These are phyloP conservation scores for Aaosphaeria pasadenensis DNA, from an alignment of 2,329 filamentous ascomycete genomes.

Conservation along the genomic window DNA sequence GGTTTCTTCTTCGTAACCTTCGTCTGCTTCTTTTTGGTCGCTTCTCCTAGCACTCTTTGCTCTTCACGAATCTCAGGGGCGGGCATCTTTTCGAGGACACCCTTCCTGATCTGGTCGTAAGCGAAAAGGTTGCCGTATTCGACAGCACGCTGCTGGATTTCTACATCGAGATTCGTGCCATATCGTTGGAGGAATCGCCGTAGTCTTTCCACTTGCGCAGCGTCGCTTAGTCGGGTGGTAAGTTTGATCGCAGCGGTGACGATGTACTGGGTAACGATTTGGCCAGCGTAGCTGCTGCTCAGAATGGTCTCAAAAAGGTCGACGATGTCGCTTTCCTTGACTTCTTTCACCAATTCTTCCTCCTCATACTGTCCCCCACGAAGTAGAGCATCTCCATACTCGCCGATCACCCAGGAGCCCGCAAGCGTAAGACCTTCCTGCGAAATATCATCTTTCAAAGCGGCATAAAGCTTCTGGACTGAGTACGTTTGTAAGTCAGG, in stretches of 20 bases:
- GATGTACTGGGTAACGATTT: slow-evolving; percentile 92
- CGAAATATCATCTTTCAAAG: slow-evolving; percentile 92
- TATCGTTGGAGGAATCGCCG: slow-evolving; percentile 73
- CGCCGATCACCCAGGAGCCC: slow-evolving; percentile 95
- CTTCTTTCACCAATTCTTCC: slow-evolving; percentile 78
- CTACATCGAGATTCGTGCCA: slow-evolving; percentile 85
- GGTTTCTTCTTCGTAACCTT: slow-evolving; percentile 65
- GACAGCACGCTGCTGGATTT: slow-evolving; percentile 92
- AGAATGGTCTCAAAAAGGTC: slow-evolving; percentile 91
- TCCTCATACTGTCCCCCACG: slow-evolving; percentile 90
- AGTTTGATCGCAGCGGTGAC: slow-evolving; percentile 93
- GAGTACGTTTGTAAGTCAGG: slow-evolving; percentile 94
- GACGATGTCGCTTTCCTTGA: slow-evolving; percentile 85
- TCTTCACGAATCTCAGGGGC: slow-evolving; percentile 95
- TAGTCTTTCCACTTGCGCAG: slow-evolving; percentile 81
- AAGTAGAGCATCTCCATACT: slow-evolving; percentile 90
- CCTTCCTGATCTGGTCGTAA: slow-evolving; percentile 80
- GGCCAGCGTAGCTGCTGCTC: slow-evolving; percentile 89
- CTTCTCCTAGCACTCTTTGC: slow-evolving; percentile 82
- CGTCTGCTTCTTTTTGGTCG: slow-evolving; percentile 53
- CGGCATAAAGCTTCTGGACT: slow-evolving; percentile 88
- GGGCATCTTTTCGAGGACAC: slow-evolving; percentile 97
- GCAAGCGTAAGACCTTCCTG: slow-evolving; percentile 93
- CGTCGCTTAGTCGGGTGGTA: slow-evolving; percentile 79
- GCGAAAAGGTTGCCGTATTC: slow-evolving; percentile 95